Conservation (phyloP, 495 filamentous ascomycete genomes). For the Cairneyella variabilis region DNA sequence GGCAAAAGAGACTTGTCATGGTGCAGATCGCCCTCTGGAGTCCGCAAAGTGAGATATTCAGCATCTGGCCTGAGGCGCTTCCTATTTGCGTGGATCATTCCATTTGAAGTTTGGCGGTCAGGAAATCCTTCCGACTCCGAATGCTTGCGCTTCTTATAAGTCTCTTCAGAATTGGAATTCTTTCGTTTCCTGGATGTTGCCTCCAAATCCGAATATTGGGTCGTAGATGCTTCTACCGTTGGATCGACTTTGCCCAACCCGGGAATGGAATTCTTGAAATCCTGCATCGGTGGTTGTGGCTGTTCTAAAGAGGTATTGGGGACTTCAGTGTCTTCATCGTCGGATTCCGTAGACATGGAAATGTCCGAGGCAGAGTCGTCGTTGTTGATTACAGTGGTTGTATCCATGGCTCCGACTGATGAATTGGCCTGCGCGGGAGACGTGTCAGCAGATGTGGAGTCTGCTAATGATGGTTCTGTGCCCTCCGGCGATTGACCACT, state of each 20-base stretch:
- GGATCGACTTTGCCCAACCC: background rate
- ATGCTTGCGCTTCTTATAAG: slow-evolving; percentile 39
- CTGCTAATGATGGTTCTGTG: slow-evolving; percentile 14
- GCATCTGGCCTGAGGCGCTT: slow-evolving; percentile 34
- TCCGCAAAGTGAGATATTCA: slow-evolving; percentile 7
- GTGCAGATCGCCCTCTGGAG: slow-evolving; percentile 10
- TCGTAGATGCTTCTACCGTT: background rate
- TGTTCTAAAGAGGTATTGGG: background rate
- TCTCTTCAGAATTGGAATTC: background rate
- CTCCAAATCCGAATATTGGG: too few species aligned
- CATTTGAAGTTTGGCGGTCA: slow-evolving; percentile 25
- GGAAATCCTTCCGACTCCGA: slow-evolving; percentile 10
- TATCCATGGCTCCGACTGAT: background rate
- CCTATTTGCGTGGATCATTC: slow-evolving; percentile 15
- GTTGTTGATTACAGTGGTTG: background rate
- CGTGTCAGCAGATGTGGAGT: slow-evolving; percentile 19
- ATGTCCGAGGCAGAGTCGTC: slow-evolving; percentile 26
- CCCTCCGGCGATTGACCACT: slow-evolving; percentile 9
- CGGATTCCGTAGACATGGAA: slow-evolving; percentile 26
- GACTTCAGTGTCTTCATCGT: slow-evolving; percentile 19
- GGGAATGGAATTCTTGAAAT: background rate
- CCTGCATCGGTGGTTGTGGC: background rate
- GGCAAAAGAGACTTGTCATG: slow-evolving; percentile 40
- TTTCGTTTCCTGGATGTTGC: too few species aligned
- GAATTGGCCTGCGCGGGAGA: slow-evolving; percentile 10